Base-by-base conservation (phyloP, 129 eudicot species). In the Lactuca sativa region DNA sequence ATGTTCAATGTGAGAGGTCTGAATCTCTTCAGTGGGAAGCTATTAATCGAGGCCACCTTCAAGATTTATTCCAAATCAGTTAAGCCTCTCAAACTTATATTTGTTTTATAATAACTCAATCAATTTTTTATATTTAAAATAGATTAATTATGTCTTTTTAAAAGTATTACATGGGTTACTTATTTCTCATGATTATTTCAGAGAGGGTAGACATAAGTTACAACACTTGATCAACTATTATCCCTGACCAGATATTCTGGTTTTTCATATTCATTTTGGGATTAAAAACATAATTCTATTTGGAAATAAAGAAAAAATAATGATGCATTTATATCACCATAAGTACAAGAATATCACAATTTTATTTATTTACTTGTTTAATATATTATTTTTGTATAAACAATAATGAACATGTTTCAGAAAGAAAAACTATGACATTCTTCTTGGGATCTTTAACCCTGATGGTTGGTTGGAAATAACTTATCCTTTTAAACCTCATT, bases 391-490 rank as follows among this genome's bases (percentile, higher is more conserved):
- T 59, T 31, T 63, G 62, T 71, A 40, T 56, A 52, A 43, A 73
- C 85, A 93, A 92, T 93, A 86, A 89, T 89, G 98, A 89, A 83
- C 63, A 57, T 87, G 73, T 89, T 93, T 77, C 72, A 81, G 56
- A 89, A 93, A 81, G 56, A 89, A 93, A 72, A 93, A 93, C 86
- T 89, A 85, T 54, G 88, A 89, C 4, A 76, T 89, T 60, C 82
- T 89, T 56, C 90, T 93, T 4, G 76, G 81, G 71, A 93, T 93
- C 71, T 93, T 93, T 74, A 93, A 89, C 76, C 98, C 98, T 0
- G 92, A 89, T n/a, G 98, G 97, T 36, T 93, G 98, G 98, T 92
- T 93, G 41, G 96, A 93, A 83, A 93, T 83, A 70, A 86, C 98
- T 97, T 89, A 91, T 77, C 88, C 90, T 82, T 79, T 61, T 30